Evolutionary conservation across 1,284 basidiomycete species (phyloP).

Genomic region (Phylloboletellus chloephorus): DNA sequence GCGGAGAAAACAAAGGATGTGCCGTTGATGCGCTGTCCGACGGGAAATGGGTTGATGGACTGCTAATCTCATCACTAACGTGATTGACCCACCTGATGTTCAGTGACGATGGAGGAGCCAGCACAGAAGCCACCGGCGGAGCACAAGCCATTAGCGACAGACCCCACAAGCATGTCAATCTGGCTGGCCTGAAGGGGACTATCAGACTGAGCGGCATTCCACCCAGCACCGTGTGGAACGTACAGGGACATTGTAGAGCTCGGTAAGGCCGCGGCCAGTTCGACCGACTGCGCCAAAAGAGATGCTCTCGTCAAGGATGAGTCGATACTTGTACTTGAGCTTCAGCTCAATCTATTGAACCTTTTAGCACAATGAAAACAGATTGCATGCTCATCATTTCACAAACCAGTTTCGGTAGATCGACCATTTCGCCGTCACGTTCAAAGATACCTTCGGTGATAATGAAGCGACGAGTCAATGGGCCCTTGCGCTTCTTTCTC

Average conservation of each 20-base stretch:
- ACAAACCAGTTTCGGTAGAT: slow-evolving; percentile 85
- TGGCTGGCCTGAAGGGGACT: slow-evolving; percentile 50
- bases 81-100: slow-evolving; percentile 67
- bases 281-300: slow-evolving; percentile 92
- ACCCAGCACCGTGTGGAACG: slow-evolving; percentile 23
- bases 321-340: slow-evolving; percentile 90
- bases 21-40: slow-evolving; percentile 86
- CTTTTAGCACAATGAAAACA: slow-evolving; percentile 1
- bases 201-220: slow-evolving; percentile 6
- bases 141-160: slow-evolving; percentile 80
- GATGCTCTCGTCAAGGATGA: slow-evolving; percentile 91
- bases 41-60: background rate
- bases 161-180: slow-evolving; percentile 81
- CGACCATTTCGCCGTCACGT: slow-evolving; percentile 86
- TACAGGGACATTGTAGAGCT: slow-evolving; percentile 88
- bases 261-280: slow-evolving; percentile 92
- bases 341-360: slow-evolving; percentile 80
- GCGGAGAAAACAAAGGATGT: slow-evolving; percentile 96
- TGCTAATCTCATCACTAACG: background rate
- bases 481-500: slow-evolving; percentile 73
- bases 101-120: slow-evolving; percentile 76
- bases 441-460: slow-evolving; percentile 98
- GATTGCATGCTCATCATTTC: background rate
- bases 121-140: slow-evolving; percentile 95
- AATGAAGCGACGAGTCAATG: slow-evolving; percentile 90